Base-by-base conservation (phyloP, 179 eudicot genomes). In the Drosera spatulata region DNA sequence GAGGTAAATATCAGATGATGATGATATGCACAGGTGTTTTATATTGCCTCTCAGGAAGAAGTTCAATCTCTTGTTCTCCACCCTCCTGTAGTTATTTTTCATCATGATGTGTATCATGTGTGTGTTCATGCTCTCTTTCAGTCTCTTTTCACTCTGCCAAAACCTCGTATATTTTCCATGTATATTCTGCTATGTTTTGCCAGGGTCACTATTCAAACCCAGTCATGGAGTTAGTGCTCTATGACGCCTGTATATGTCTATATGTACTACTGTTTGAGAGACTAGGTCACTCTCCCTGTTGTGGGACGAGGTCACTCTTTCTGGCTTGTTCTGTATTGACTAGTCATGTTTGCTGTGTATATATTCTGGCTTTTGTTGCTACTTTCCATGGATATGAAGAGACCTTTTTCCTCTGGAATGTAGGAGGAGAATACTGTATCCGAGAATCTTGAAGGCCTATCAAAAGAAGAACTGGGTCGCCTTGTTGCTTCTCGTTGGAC, bases 401-500 rank as follows among this genome's bases (percentile, higher is more conserved):
- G 3, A 7, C 4, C 9, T 9, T n/a, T 55, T 55, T 55, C 41
- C 10, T n/a, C 41, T 4, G 50, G 54, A 41, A 56, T 66, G 66
- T 60, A 63, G 66, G 70, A 86, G 75, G 82, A 76, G 59, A 64
- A 79, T 67, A 74, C 67, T 63, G 71, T 58, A 59, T 73, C 78
- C 55, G 96, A 84, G 62, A 56, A 75, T 40, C 67, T 80, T 39
- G 82, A 80, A 61, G 72, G 78, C 10, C 73, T 94, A 65, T 90
- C 99, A 61, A 85, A 78, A 75, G 99, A 94, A 71, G 99, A 94
- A 65, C 69, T 87, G 50, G 99, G 99, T 53, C 99, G 97, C 61
- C 80, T 73, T 58, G 87, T 94, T 70, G 99, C 96, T 73, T 90
- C 99, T 61, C 94, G 96, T 59, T 94, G 99, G 99, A 85, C 95